Evolutionary conservation across 345 rosid species (phyloP).

Genomic region (Microcos paniculata): DNA sequence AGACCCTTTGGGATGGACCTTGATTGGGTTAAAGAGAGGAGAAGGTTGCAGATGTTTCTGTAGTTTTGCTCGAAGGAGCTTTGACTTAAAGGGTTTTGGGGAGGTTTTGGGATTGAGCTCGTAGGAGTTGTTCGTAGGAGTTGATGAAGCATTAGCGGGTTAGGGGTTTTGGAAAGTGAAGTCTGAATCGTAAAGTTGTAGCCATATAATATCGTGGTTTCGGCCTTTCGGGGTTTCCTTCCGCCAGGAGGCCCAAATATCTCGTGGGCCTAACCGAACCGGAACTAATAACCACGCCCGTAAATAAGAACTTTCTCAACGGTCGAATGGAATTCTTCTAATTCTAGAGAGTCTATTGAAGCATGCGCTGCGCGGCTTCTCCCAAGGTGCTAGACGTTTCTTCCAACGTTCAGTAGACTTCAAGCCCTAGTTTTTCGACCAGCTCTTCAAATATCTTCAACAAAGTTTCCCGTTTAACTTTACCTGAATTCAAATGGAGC

Average conservation of each 20-base stretch:
- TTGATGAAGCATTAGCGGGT: conserved; percentile 16
- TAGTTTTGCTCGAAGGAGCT: conserved; percentile 36
- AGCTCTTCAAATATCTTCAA: neutral
- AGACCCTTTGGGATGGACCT: conserved; percentile 57
- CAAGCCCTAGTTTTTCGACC: neutral
- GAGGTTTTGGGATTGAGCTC: neutral
- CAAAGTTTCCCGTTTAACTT: neutral
- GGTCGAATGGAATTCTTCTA: no score
- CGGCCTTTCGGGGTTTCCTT: no score
- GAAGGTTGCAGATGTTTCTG: conserved; percentile 53
- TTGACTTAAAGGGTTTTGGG: conserved; percentile 24
- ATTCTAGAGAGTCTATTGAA: no score
- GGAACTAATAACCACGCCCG: no score
- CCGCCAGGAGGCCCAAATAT: no score
- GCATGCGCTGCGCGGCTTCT: no score
- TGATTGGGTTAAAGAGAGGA: conserved; percentile 55
- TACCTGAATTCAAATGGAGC: conserved; percentile 25
- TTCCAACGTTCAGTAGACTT: no score
- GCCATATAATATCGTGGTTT: neutral
- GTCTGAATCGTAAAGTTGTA: neutral
- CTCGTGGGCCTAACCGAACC: no score
- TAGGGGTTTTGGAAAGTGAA: neutral
- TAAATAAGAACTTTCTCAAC: no score
- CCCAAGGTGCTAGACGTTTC: no score
- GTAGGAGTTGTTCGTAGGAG: neutral